phyloP scores from a whole-genome alignment of 2,329 filamentous ascomycete genomes.

The Metarhizium sp. region DNA sequence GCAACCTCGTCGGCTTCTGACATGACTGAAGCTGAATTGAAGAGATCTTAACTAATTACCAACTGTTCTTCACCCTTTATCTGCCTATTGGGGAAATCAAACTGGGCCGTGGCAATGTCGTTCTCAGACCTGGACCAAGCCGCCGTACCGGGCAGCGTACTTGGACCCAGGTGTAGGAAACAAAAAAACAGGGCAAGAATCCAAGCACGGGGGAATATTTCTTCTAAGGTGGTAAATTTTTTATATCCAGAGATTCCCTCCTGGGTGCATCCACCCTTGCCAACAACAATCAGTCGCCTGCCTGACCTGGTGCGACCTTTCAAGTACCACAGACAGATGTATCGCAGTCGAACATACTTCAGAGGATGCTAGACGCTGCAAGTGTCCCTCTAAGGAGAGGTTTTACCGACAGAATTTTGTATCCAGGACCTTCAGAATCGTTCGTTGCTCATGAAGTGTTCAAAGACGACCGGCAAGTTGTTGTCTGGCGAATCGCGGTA shows the following conservation, averaged over 20 bases:
- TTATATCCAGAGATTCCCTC: conserved; percentile 2
- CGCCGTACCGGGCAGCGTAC: background rate
- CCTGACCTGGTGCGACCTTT: conserved; percentile 1
- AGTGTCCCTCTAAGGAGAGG: background rate
- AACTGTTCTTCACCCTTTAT: conserved; percentile 1
- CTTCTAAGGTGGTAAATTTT: conserved; percentile 5
- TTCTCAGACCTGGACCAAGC: conserved; percentile 2
- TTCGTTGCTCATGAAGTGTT: background rate
- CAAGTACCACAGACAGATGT: background rate
- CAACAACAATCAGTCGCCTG: conserved; percentile 2
- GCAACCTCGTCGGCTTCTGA: conserved; percentile 72
- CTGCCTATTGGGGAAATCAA: background rate
- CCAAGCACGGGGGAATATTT: conserved; percentile 3
- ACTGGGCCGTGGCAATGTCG: conserved; percentile 2
- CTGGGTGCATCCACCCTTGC: background rate
- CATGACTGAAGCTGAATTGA: conserved; percentile 26
- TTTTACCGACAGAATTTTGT: background rate
- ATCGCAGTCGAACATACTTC: conserved; percentile 3
- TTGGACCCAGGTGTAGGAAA: background rate
- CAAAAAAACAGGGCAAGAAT: background rate
- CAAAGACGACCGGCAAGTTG: background rate
- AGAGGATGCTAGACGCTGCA: background rate
- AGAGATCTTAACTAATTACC: conserved; percentile 4
- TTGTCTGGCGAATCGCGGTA: background rate
- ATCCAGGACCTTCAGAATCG: background rate